These are phyloP conservation scores for Suillus ampliporus DNA, from an alignment of 768 basidiomycete species.

Conservation along the genomic window DNA sequence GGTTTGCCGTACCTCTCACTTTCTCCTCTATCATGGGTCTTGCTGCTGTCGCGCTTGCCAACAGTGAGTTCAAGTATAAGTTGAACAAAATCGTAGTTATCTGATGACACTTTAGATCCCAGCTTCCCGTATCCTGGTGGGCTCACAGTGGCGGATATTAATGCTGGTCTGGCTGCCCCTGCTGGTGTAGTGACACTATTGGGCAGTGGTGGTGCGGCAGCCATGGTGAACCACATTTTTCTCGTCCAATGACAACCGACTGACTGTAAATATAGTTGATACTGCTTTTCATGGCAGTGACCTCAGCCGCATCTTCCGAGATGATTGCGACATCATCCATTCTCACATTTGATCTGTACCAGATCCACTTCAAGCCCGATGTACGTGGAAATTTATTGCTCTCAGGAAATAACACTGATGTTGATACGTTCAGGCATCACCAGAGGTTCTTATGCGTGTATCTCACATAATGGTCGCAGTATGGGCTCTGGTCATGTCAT, in stretches of 20 bases:
- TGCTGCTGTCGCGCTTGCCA: slow-evolving; percentile 34
- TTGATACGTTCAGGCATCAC: slow-evolving; percentile 19
- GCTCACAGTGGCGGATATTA: slow-evolving; percentile 32
- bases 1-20: slow-evolving; percentile 46
- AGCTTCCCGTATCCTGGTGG: slow-evolving; percentile 44
- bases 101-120: slow-evolving; percentile 34
- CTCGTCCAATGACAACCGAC: not conserved
- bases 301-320: slow-evolving; percentile 39
- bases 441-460: slow-evolving; percentile 25
- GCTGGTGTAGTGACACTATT: slow-evolving; percentile 40
- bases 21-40: slow-evolving; percentile 45
- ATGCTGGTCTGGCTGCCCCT: slow-evolving; percentile 43
- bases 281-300: slow-evolving; percentile 44
- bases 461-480: slow-evolving; percentile 33
- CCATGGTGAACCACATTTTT: slow-evolving; percentile 31
- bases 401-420: not conserved
- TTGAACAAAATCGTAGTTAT: not conserved
- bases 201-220: slow-evolving; percentile 42
- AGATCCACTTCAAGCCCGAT: slow-evolving; percentile 33
- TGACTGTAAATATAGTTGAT: slow-evolving; percentile 25
- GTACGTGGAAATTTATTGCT: slow-evolving; percentile 13
- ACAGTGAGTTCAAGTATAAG: slow-evolving; percentile 10
- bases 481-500: slow-evolving; percentile 30
- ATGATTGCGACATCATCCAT: slow-evolving; percentile 44
- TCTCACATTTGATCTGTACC: slow-evolving; percentile 42